Evolutionary conservation across 768 basidiomycete genomes (phyloP), one percentile per base, ranked within the genome.

Genomic region (Lactarius psammicola): DNA sequence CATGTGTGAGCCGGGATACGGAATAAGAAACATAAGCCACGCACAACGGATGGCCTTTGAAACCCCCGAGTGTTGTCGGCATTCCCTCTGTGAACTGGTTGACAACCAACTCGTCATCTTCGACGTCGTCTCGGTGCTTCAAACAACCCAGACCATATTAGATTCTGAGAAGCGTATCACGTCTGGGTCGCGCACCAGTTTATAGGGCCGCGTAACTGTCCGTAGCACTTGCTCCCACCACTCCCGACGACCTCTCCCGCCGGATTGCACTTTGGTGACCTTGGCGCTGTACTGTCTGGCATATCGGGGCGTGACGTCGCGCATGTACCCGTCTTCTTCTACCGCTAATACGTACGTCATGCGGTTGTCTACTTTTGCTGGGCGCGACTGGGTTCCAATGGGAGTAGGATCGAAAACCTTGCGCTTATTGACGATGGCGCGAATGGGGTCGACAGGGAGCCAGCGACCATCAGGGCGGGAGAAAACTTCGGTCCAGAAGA

Each of bases 401-500:
- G 69, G 67, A 31, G 71, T 77, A 0, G 94, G 92, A 74, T 95
- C 92, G 72, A 93, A 95, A 31, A 84, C 79, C 64, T 87, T 87
- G 64, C 88, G 85, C 70, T 91, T 90, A 73, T 95, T 91, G 66
- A 95, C 87, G 61, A 87, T 81, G 30, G 80, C 84, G 18, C 92
- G 87, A 38, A 94, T 83, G 9, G 94, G 93, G 76, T 99, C 97
- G 44, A 98, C 88, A 0, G 95, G 88, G 17, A 98, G 78, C 97
- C 97, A 99, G 40, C 88, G 86, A 17, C 83, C 85, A 77, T 97
- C 94, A 8, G 95, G 87, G 26, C 92, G 87, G 9, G 94, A 95
- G 77, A 95, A 99, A 0, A 97, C 92, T 76, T 99, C 97, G 0
- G 91, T 92, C 97, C 97, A 99, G 75, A 95, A 93, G 4, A 95